These are phyloP conservation scores for Cryphonectria naterciae DNA, from an alignment of 2,329 filamentous ascomycete genomes.

Conservation along the genomic window DNA sequence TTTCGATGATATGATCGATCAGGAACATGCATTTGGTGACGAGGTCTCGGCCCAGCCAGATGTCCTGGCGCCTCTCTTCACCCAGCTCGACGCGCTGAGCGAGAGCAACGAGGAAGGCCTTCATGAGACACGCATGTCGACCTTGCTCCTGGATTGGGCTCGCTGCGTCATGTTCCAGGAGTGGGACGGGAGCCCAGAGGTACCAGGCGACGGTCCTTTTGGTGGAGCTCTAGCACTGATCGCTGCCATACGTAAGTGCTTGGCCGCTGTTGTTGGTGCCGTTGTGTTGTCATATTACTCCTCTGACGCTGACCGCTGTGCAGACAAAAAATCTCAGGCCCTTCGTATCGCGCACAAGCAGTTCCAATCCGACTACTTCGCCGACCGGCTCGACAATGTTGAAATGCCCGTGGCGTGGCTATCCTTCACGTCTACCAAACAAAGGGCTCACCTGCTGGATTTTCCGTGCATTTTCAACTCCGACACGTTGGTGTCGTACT, in stretches of 20 bases:
- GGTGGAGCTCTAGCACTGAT: slow-evolving; percentile 79
- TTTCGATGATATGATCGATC: slow-evolving; percentile 50
- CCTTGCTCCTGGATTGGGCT: slow-evolving; percentile 70
- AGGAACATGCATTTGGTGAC: slow-evolving; percentile 42
- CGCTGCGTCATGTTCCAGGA: slow-evolving; percentile 74
- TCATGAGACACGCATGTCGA: slow-evolving; percentile 61
- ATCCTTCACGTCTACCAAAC: slow-evolving; percentile 62
- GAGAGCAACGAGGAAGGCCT: slow-evolving; percentile 54
- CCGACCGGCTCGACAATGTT: slow-evolving; percentile 74
- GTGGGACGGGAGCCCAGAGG: slow-evolving; percentile 77
- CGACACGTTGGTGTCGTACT: slow-evolving; percentile 76
- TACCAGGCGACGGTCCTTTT: slow-evolving; percentile 71
- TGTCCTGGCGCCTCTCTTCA: slow-evolving; percentile 53
- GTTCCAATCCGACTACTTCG: slow-evolving; percentile 76
- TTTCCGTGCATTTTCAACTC: slow-evolving; percentile 80
- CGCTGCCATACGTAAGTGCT: slow-evolving; percentile 68
- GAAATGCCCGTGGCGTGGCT: slow-evolving; percentile 76
- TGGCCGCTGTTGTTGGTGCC: neutral
- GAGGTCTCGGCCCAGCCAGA: slow-evolving; percentile 41
- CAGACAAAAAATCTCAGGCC: slow-evolving; percentile 65
- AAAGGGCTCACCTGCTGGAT: slow-evolving; percentile 74
- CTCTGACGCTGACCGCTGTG: slow-evolving; percentile 31
- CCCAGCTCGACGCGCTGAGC: slow-evolving; percentile 58
- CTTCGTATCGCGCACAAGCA: slow-evolving; percentile 69
- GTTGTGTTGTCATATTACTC: neutral